Evolutionary conservation across 192 early-diverging fungal genomes (phyloP).

Genomic region (Coemansia sp.): DNA sequence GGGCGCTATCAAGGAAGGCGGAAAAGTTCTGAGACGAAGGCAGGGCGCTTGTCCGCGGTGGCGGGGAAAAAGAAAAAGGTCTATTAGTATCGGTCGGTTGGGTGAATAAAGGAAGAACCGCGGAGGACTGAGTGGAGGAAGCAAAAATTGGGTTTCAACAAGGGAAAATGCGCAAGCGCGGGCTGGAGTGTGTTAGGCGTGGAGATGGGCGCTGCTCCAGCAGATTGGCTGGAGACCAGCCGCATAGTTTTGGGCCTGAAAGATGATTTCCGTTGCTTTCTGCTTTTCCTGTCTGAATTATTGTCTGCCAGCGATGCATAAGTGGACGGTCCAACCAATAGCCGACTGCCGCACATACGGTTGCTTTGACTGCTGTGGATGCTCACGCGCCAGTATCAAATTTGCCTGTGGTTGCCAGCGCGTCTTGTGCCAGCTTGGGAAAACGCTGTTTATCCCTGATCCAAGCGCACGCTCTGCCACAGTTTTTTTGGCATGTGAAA

Average conservation of each 20-base stretch:
- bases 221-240: conserved; percentile 2
- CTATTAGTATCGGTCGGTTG: not conserved
- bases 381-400: conserved; percentile 3
- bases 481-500: conserved; percentile 4
- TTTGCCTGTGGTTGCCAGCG: not conserved
- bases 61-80: not conserved
- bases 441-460: not conserved
- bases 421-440: not conserved
- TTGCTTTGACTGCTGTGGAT: not conserved
- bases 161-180: not conserved
- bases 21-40: not conserved
- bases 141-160: conserved; percentile 8
- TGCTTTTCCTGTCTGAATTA: not conserved
- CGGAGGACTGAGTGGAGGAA: conserved; percentile 7
- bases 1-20: not conserved
- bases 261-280: conserved; percentile 9
- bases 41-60: not conserved
- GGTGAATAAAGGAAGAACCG: conserved; percentile 5
- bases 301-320: not conserved
- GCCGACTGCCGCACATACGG: not conserved
- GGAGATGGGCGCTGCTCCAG: conserved; percentile 6
- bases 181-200: conserved; percentile 1
- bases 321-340: conserved; percentile 5
- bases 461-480: not conserved
- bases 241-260: not conserved